A percentile compares a stretch with the other conserved stretches of the same genome.
Conservation (phyloP, 805 yeast genomes). For the Saccharomycopsis synnaedendra region DNA sequence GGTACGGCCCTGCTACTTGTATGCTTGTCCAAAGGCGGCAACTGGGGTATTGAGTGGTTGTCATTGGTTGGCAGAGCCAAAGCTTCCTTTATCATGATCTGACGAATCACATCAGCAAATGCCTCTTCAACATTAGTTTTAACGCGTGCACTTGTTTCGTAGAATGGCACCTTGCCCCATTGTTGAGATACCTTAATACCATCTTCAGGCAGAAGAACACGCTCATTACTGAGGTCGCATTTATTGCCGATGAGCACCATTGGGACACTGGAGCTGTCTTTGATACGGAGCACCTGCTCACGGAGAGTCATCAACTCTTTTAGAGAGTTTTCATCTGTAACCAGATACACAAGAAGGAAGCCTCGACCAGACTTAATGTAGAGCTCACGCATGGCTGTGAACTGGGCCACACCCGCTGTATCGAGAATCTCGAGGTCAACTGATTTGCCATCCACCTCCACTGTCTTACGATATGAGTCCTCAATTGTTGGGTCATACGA, state of each 20-base stretch:
- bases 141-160: constrained; percentile 88
- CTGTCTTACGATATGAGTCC: constrained; percentile 84
- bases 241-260: constrained; percentile 89
- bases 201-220: constrained; percentile 68
- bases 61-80: constrained; percentile 11
- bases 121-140: constrained; percentile 86
- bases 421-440: constrained; percentile 83
- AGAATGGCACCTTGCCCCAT: constrained; percentile 83
- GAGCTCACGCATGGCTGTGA: constrained; percentile 88
- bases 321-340: constrained; percentile 66
- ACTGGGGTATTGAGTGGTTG: constrained; percentile 1
- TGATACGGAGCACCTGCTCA: constrained; percentile 76
- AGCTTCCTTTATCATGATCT: constrained; percentile 66
- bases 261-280: constrained; percentile 68
- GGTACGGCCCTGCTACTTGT: too few relatives aligned
- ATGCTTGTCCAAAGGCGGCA: constrained; percentile 1
- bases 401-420: constrained; percentile 92
- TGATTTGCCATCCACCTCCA: constrained; percentile 78
- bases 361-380: constrained; percentile 87
- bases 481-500: constrained; percentile 96
- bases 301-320: constrained; percentile 68
- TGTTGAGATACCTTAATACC: constrained; percentile 74
- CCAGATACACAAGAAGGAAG: constrained; percentile 75
- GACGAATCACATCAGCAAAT: constrained; percentile 79
- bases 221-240: constrained; percentile 67